Conservation (phyloP, 345 rosid genomes). For the Bruguiera parviflora region DNA sequence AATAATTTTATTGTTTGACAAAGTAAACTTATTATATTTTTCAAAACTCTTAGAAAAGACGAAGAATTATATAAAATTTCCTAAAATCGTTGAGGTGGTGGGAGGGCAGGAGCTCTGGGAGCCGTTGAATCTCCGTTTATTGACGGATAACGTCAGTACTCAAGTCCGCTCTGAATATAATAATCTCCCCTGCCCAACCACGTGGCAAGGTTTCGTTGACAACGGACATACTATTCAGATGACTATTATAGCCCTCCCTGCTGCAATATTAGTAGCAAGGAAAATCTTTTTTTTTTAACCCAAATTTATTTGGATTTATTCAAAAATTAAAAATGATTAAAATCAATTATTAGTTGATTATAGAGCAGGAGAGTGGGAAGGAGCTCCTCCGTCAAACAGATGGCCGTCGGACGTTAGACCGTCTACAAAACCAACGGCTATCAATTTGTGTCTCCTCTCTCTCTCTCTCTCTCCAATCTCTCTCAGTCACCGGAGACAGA, state of each 20-base stretch:
- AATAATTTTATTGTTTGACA: no score
- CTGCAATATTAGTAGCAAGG: no score
- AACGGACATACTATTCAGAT: not conserved
- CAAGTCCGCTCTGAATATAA: not conserved
- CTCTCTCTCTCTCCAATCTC: conserved; percentile 3
- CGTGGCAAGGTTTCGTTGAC: not conserved
- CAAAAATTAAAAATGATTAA: no score
- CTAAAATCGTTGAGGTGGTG: no score
- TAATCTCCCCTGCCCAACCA: no score
- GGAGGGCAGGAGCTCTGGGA: no score
- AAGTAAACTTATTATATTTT: no score
- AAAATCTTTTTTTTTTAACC: no score
- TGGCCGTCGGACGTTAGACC: conserved; percentile 30
- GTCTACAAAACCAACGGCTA: conserved; percentile 51
- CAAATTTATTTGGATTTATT: no score
- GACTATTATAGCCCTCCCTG: not conserved
- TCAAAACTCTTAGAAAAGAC: no score
- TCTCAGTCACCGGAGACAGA: conserved; percentile 15
- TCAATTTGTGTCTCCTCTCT: not conserved
- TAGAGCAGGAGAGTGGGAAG: conserved; percentile 2
- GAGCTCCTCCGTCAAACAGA: conserved; percentile 13
- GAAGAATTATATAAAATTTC: no score
- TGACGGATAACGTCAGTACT: not conserved
- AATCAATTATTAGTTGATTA: not conserved
- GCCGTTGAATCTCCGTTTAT: no score